Base-by-base conservation (phyloP, 2,329 filamentous ascomycete species). In the Ophiosphaerella korrae region DNA sequence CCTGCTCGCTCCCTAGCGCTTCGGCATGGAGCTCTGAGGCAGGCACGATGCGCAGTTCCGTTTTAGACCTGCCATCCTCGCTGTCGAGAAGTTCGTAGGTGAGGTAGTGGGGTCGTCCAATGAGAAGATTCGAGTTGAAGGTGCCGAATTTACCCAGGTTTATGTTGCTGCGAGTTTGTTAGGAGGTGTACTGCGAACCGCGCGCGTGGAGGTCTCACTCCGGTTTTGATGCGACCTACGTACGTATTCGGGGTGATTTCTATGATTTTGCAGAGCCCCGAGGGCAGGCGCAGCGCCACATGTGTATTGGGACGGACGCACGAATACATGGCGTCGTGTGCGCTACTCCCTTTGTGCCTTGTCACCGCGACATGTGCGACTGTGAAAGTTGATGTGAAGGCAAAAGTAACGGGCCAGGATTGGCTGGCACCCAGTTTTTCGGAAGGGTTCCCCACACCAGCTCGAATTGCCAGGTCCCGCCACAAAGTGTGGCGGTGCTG, bases 71-170 rank as follows among this genome's bases (percentile, higher is more conserved):
- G 53, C 82, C 82, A 34, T 75, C 67, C 4, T 86, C 81, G 23
- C 80, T 85, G 64, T 96, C 91, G 57, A 88, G 83, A 2, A 97
- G 81, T 73, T 97, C 93, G 75, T 91, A 99, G 1, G 92, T 97
- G 53, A 95, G 80, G 77, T 96, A 85, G 71, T 90, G 96, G 0
- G 94, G 94, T 7, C 94, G 87, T n/a, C 91, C 88, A 56, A 99
- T 84, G 39, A 99, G 85, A 29, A 94, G 83, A 70, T 97, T 97
- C 45, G 90, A 86, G 13, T 90, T 88, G 70, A 99, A 97, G 2
- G 86, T 85, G 58, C 94, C 94, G 72, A 94, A 96, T 83, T 97
- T 97, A 48, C 92, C 92, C 31, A 97, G 80, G 1, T 90, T 91
- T 58, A 97, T 88, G 38, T 85, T 90, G 35, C 92, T 97, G 61